Base-by-base conservation (phyloP, 1,139 yeast species). In the Debaryomyces robertsiae region DNA sequence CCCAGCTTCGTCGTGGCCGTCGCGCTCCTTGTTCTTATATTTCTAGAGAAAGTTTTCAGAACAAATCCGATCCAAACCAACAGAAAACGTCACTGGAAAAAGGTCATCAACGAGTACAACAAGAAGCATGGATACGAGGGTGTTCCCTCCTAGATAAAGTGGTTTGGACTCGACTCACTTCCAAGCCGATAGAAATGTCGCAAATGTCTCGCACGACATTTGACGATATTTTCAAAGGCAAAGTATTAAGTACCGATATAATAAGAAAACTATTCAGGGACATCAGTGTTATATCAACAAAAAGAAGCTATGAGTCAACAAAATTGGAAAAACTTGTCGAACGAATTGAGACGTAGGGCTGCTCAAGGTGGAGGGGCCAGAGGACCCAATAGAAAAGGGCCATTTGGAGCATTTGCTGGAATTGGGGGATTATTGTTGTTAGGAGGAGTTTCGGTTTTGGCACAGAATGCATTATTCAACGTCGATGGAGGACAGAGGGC, bases 401-500 rank as follows among this genome's bases (percentile, higher is more conserved):
- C 82, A 37, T 66, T 73, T 36, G 84, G 85, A 10, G 63, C 81
- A 30, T 78, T 83, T 55, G 84, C 90, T 18, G 96, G 97, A 7
- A 58, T 82, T 30, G 95, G 95, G 18, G 96, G 96, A 2, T 56
- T 89, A 25, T 53, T 88, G 9, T 57, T 85, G 19, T 68, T 90
- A 27, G 95, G 93, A 44, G 93, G 87, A 40, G 86, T 81, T 34
- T 77, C 85, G 1, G 44, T 85, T 31, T 61, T 84, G 36, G 71
- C 84, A 27, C 87, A 87, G 56, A 79, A 86, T 46, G 82, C 96
- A 2, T 75, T 91, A 42, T 91, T 89, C 72, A 91, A 90, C 62
- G 98, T 93, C 45, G 98, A 93, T 63, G 99, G 99, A 79, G 99
- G 99, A 66, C 98, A 93, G 67, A 79, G 99, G 62, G 99, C 97